Evolutionary conservation across 768 basidiomycete species (phyloP), one percentile per base, ranked within the genome.

Genomic region (Lentinula aciculospora): DNA sequence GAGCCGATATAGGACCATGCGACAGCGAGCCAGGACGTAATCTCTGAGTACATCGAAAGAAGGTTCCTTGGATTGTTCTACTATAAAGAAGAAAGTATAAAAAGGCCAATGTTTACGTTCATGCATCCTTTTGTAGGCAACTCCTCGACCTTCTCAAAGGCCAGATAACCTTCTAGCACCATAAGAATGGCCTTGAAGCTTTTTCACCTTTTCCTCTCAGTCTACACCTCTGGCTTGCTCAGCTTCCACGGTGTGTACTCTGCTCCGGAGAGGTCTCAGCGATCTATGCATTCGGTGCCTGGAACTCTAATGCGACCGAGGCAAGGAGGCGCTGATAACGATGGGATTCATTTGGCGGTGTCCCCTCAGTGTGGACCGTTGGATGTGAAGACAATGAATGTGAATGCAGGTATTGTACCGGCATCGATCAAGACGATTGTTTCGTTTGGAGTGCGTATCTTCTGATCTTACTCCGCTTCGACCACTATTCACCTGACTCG

Each of bases 391-490:
- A 67, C 72, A 3, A 69, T 78, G 2, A 77, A 82, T 58, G 71
- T 80, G 15, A 83, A 81, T 44, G 78, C 77, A 0, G 82, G 82
- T 0, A 62, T 84, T 12, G 31, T 66, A 45, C 67, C 77, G 15
- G 27, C 59, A 0, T 58, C 47, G 1, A 69, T 75, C 58, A 75
- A 74, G 59, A 56, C 55, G 12, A 56, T 56, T 27, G 28, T 56
- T 12, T 56, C 55, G 42, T 56, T 56, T 28, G 55, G 55, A 21
- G 81, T 80, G 62, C 45, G 72, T 68, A 44, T 44, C 29, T 7
- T 31, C 36, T 47, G 17, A 31, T 42, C 13, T n/a, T 23, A 29
- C n/a, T n/a, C n/a, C n/a, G n/a, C n/a, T n/a, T n/a, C n/a, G n/a
- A n/a, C n/a, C n/a, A 19, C 8, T 23, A 27, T 47, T 21, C 51